Percentiles rank a stretch among this genome's conserved stretches.
Evolutionary conservation across 441 rosid species (phyloP).

Genomic region (Arabidopsis lyrata): DNA sequence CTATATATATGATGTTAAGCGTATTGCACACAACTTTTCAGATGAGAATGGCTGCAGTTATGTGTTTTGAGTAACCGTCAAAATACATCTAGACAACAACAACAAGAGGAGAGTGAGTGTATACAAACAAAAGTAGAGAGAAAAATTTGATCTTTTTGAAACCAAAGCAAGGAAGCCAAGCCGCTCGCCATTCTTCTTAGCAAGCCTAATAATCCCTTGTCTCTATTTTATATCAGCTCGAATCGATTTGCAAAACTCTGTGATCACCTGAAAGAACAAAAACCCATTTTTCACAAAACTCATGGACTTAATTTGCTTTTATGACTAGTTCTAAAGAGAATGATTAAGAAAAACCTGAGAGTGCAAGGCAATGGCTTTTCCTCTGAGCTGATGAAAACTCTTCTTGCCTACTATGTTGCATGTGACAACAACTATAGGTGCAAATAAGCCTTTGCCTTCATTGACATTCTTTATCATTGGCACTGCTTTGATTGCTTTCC

Average conservation of each 20-base stretch:
- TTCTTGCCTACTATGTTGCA: conserved; percentile 81
- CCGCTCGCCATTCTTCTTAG: conserved; percentile 92
- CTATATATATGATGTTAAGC: too few relatives aligned
- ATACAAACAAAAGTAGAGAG: too few relatives aligned
- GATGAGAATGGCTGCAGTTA: too few relatives aligned
- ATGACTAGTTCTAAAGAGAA: too few relatives aligned
- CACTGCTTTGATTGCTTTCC: conserved; percentile 53
- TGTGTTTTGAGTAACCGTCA: too few relatives aligned
- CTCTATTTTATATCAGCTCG: conserved; percentile 62
- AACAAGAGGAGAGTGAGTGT: too few relatives aligned
- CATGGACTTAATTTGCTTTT: too few relatives aligned
- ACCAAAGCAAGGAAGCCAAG: conserved; percentile 89
- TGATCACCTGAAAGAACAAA: conserved; percentile 66
- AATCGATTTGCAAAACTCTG: conserved; percentile 66
- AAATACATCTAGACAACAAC: too few relatives aligned
- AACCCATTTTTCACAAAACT: too few relatives aligned
- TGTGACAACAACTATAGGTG: conserved; percentile 76
- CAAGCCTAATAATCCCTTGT: conserved; percentile 89
- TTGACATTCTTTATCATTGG: conserved; percentile 89
- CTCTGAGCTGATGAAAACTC: conserved; percentile 85
- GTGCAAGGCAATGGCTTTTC: conserved; percentile 95
- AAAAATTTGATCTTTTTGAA: too few relatives aligned
- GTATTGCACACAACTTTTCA: too few relatives aligned
- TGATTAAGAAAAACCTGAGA: conserved; percentile 59
- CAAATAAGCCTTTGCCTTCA: conserved; percentile 92